Evolutionary conservation across 306 rosid genomes (phyloP).

Genomic region (Fragaria vesca): DNA sequence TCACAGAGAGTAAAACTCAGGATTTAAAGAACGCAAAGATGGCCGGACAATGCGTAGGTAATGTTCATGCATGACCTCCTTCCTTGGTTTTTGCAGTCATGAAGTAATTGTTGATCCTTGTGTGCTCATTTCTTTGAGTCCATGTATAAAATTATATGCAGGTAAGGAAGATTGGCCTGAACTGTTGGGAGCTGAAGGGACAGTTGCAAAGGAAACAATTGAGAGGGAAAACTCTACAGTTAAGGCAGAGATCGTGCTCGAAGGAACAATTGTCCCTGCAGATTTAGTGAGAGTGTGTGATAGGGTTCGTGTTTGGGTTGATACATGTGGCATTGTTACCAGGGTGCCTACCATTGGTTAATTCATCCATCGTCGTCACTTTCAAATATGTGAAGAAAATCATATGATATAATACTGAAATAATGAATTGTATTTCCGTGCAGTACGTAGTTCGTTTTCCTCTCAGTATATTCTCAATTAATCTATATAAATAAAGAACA

Average conservation of each 20-base stretch:
- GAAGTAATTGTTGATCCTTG: background rate
- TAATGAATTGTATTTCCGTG: background rate
- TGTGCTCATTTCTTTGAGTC: background rate
- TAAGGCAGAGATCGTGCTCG: constrained; percentile 27
- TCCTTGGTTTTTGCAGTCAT: background rate
- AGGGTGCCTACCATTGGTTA: constrained; percentile 46
- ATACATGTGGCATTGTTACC: constrained; percentile 25
- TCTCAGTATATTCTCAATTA: background rate
- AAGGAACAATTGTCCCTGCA: constrained; percentile 35
- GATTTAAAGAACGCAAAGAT: background rate
- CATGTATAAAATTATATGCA: background rate
- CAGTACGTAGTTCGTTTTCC: background rate
- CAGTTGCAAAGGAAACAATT: constrained; percentile 33
- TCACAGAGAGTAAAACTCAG: background rate
- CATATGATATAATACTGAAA: background rate
- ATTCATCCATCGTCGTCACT: background rate
- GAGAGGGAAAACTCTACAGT: constrained; percentile 41
- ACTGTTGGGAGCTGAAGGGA: constrained; percentile 45
- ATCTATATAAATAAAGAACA: background rate
- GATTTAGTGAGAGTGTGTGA: constrained; percentile 39
- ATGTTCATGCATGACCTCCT: background rate
- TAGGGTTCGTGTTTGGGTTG: constrained; percentile 53
- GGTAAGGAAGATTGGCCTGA: constrained; percentile 59
- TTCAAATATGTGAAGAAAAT: background rate
- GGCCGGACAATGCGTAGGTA: background rate